Evolutionary conservation across 2,329 filamentous ascomycete genomes (phyloP).

Genomic region (Cladophialophora yegresii): DNA sequence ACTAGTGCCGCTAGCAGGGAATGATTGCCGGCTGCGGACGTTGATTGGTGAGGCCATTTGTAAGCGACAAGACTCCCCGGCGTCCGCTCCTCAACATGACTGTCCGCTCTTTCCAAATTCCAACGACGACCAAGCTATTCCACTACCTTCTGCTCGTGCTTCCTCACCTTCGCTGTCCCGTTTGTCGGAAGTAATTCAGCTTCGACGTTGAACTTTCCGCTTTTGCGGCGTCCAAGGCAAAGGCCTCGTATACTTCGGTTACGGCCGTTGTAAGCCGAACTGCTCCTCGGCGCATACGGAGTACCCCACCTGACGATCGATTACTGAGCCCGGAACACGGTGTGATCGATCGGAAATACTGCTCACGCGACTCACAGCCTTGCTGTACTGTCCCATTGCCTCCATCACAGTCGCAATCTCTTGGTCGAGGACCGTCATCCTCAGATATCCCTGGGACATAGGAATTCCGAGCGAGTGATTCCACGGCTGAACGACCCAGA

Average conservation of each 20-base stretch:
- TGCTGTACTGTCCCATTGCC: neutral
- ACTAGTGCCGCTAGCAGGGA: neutral
- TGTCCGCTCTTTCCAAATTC: conserved; percentile 1
- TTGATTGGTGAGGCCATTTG: conserved; percentile 13
- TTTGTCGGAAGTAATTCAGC: neutral
- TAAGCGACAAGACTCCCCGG: conserved; percentile 6
- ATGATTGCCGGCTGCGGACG: neutral
- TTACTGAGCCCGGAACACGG: conserved; percentile 6
- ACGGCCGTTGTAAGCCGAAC: neutral
- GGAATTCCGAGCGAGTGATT: neutral
- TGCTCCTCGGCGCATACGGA: neutral
- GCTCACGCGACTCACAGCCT: conserved; percentile 1
- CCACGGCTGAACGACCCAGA: neutral
- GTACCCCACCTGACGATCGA: neutral
- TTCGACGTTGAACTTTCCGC: neutral
- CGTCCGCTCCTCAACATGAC: neutral
- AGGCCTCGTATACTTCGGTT: neutral
- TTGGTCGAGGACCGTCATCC: neutral
- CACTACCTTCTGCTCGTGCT: neutral
- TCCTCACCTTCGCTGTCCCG: neutral
- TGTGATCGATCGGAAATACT: conserved; percentile 5
- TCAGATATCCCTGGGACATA: neutral
- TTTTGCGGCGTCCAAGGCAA: neutral
- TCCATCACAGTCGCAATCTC: neutral
- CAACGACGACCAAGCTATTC: neutral